These are phyloP conservation scores for Zasmidium cellare DNA, from an alignment of 2,329 filamentous ascomycete species.

Conservation along the genomic window DNA sequence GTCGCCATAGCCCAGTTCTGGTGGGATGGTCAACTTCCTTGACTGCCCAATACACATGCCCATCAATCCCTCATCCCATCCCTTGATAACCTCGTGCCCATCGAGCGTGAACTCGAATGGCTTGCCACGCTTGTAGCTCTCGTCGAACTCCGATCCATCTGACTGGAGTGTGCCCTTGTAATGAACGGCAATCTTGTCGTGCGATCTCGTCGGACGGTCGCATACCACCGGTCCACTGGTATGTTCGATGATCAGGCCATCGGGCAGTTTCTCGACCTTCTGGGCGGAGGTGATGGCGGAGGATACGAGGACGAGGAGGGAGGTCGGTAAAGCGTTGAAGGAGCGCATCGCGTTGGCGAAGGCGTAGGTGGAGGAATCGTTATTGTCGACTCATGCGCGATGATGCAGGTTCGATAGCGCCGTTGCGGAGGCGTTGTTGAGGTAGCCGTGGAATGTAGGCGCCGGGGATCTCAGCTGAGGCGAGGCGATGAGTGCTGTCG, in stretches of 20 bases:
- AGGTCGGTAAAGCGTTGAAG: slow-evolving; percentile 15
- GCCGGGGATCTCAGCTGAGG: neutral
- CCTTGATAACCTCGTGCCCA: slow-evolving; percentile 81
- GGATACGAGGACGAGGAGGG: slow-evolving; percentile 19
- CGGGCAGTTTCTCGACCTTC: slow-evolving; percentile 12
- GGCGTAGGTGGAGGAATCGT: neutral
- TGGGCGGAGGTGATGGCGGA: slow-evolving; percentile 10
- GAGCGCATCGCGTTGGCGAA: slow-evolving; percentile 21
- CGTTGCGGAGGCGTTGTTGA: neutral
- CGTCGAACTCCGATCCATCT: slow-evolving; percentile 79
- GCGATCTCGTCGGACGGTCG: slow-evolving; percentile 44
- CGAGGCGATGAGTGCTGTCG: neutral
- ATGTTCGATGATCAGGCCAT: slow-evolving; percentile 40
- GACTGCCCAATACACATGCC: slow-evolving; percentile 98
- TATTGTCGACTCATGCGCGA: slow-evolving; percentile 8
- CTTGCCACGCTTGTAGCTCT: slow-evolving; percentile 71
- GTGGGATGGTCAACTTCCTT: slow-evolving; percentile 83
- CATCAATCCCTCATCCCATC: slow-evolving; percentile 87
- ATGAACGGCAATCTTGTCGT: slow-evolving; percentile 50
- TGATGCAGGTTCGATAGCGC: neutral
- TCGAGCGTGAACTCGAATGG: slow-evolving; percentile 83
- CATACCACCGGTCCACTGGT: slow-evolving; percentile 42
- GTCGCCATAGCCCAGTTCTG: slow-evolving; percentile 78
- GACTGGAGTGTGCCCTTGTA: slow-evolving; percentile 51
- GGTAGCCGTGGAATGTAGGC: neutral